Base-by-base conservation (phyloP, 1,139 yeast genomes). In the Debaryomycetaceae sp. region DNA sequence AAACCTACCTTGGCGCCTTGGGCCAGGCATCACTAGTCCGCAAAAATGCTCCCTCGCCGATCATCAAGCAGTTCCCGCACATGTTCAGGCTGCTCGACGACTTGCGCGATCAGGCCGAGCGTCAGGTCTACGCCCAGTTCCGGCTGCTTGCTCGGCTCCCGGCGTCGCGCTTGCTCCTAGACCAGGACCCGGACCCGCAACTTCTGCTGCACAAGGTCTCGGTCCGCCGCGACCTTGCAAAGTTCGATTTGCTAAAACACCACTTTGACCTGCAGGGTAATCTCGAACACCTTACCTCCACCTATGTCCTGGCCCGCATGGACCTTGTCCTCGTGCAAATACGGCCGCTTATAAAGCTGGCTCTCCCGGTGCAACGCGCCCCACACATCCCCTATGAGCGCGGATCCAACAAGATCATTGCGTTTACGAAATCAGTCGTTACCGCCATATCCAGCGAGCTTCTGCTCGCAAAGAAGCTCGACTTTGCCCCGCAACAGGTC, bases 381-480 rank as follows among this genome's bases (percentile, higher is more conserved):
- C 53, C 55, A 7, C 51, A 45, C 46, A 49, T 67, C 42, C 51
- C 79, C 2, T 64, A 76, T 44, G 82, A 77, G 40, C 70, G 65
- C 42, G 81, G 81, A 3, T 59, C 70, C 27, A 74, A 70, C 44
- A 80, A 83, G 4, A 67, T 81, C 26, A 58, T 58, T 22, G 51
- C 55, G 25, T 80, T 74, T 44, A 65, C 73, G 6, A 68, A 62
- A 22, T 77, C 77, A 2, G 45, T 77, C 10, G 47, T 62, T 23
- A 62, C 64, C 5, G 62, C 67, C 27, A 49, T 77, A 27, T 57
- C 62, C n/a, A 63, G 63, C 21, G 78, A 73, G 37, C 43, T 53
- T 26, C 59, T 62, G 4, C 46, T 73, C 12, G 39, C 71, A 2
- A 30, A 33, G 15, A 30, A 22, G 13, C 38, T 34, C 26, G 36